Conservation (phyloP, 495 filamentous ascomycete genomes). For the Aspergillus wentii region DNA sequence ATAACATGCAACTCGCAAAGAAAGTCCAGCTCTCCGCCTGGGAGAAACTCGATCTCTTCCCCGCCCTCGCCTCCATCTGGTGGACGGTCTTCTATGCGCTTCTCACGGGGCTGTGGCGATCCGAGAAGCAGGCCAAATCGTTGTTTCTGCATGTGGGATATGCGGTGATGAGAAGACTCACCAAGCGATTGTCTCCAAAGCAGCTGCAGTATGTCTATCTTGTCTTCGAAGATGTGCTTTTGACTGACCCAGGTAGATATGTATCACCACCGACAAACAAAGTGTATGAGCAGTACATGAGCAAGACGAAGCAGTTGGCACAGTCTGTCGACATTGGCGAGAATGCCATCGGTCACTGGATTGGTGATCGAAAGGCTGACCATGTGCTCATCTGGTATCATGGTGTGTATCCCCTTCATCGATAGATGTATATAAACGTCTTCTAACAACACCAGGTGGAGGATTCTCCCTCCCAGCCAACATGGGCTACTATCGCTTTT, state of each 20-base stretch:
- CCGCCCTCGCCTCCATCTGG: conserved; percentile 24
- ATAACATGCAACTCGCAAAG: too few relatives aligned
- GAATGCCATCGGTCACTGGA: conserved; percentile 56
- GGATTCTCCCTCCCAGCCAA: conserved; percentile 52
- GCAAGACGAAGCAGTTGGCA: conserved; percentile 34
- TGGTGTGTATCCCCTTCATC: conserved; percentile 27
- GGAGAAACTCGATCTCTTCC: conserved; percentile 32
- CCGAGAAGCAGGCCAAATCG: conserved; percentile 26
- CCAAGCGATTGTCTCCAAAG: conserved; percentile 18
- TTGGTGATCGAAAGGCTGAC: conserved; percentile 48
- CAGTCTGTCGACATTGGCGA: conserved; percentile 45
- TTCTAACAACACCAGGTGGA: conserved; percentile 37
- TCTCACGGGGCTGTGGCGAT: conserved; percentile 29
- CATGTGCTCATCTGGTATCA: conserved; percentile 58
- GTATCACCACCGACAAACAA: conserved; percentile 37
- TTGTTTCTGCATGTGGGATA: conserved; percentile 35
- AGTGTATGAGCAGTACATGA: conserved; percentile 42
- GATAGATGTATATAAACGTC: neutral
- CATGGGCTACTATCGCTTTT: conserved; percentile 49
- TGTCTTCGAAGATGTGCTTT: neutral
- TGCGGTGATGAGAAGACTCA: conserved; percentile 32
- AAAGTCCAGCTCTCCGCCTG: conserved; percentile 18
- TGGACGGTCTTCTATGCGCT: conserved; percentile 26
- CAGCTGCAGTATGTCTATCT: conserved; percentile 34
- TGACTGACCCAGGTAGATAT: conserved; percentile 12